Evolutionary conservation across 148 eudicot species (phyloP).

Genomic region (Heliosperma pusillum): DNA sequence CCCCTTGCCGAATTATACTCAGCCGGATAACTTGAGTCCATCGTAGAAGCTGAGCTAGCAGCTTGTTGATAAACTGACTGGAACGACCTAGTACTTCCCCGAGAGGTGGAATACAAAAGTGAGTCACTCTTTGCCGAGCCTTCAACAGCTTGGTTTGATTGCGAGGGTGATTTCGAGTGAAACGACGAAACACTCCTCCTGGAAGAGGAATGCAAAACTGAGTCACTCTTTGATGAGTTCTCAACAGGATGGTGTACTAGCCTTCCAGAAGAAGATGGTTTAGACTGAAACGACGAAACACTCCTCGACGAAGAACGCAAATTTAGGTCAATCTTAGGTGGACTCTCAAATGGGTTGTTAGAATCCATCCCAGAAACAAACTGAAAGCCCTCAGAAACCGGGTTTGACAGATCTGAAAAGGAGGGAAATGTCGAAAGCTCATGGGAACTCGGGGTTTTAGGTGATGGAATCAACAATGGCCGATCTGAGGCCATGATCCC

Average conservation of each 20-base stretch:
- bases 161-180: conserved; percentile 15
- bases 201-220: conserved; percentile 35
- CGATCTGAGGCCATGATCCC: conserved; percentile 50
- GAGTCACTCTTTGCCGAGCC: conserved; percentile 28
- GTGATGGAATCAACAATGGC: conserved; percentile 53
- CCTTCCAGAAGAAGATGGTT: conserved; percentile 14
- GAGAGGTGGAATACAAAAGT: conserved; percentile 21
- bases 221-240: conserved; percentile 27
- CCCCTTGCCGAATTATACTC: conserved; percentile 23
- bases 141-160: conserved; percentile 20
- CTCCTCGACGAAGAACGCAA: conserved; percentile 29
- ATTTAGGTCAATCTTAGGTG: conserved; percentile 20
- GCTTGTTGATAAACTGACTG: conserved; percentile 17
- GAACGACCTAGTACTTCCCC: conserved; percentile 26
- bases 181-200: conserved; percentile 27
- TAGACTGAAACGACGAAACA: conserved; percentile 9
- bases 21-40: conserved; percentile 28
- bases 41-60: conserved; percentile 15
- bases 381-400: conserved; percentile 20
- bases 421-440: conserved; percentile 33
- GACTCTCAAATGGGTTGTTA: conserved; percentile 27
- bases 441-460: conserved; percentile 34
- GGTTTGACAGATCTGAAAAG: conserved; percentile 34
- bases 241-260: conserved; percentile 33
- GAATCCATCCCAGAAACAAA: conserved; percentile 43